phyloP scores from a whole-genome alignment of 2,329 filamentous ascomycete genomes.

The Colletotrichum theobromicola region DNA sequence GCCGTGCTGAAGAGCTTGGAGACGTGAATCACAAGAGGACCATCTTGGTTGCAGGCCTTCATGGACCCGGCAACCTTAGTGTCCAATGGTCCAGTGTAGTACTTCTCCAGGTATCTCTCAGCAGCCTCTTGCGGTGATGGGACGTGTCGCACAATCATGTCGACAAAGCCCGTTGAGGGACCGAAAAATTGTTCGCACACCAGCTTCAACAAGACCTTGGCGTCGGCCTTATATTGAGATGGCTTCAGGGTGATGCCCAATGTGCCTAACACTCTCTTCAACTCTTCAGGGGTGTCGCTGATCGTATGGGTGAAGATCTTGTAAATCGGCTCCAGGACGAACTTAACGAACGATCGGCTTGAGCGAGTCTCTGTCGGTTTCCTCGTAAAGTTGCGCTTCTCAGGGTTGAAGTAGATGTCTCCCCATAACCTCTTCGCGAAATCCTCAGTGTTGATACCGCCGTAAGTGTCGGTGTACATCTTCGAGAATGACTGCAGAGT shows the following conservation, averaged over 20 bases:
- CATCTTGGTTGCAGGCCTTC: constrained; percentile 83
- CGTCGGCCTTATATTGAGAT: constrained; percentile 88
- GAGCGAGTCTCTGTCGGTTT: constrained; percentile 83
- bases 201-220: constrained; percentile 84
- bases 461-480: constrained; percentile 92
- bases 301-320: constrained; percentile 96
- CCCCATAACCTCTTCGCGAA: constrained; percentile 92
- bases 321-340: constrained; percentile 95
- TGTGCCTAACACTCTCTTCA: constrained; percentile 78
- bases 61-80: constrained; percentile 82
- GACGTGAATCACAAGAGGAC: constrained; percentile 88
- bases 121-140: constrained; percentile 86
- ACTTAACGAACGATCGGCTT: constrained; percentile 89
- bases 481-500: constrained; percentile 92
- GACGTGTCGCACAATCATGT: constrained; percentile 91
- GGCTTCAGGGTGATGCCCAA: constrained; percentile 90
- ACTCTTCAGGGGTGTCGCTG: constrained; percentile 83
- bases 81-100: constrained; percentile 91
- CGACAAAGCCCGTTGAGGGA: constrained; percentile 85
- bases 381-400: constrained; percentile 87
- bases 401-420: constrained; percentile 94
- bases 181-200: constrained; percentile 98
- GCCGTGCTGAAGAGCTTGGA: constrained; percentile 91
- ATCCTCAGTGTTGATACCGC: constrained; percentile 79
- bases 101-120: constrained; percentile 76